Evolutionary conservation across 176 grass and related monocot genomes (phyloP), one percentile per base, ranked within the genome.

Genomic region (Avena eriantha): DNA sequence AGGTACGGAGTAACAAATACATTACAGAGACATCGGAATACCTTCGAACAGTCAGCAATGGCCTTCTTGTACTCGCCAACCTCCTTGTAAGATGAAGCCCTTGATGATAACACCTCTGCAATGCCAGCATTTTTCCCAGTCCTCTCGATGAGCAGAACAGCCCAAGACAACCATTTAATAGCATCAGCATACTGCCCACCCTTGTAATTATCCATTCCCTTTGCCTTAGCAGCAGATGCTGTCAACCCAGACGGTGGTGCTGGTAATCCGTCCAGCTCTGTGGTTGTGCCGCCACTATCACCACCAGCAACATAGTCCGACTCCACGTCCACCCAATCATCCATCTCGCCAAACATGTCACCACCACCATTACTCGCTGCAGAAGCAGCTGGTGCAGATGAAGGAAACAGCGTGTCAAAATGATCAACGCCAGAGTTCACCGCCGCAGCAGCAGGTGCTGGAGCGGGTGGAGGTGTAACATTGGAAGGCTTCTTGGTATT

Each of bases 61-160:
- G 97, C 97, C 94, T 99, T 99, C 94, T 99, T 99, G 90, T 99
- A 99, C 87, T 99, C 97, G 11, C 97, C 97, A 66, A 94, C 97
- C 83, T 99, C 97, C 89, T 99, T 99, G 67, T 99, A 99, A 53
- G 94, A 99, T 11, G 97, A 99, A 69, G 97, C 97, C 74, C 97
- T 92, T 87, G 92, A 99, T 23, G 97, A 93, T 81, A 99, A 80
- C 54, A 96, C 94, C 89, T 94, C 97, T 1, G 90, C 59, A 88
- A 93, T 85, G 35, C 89, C 89, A 81, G 77, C 77, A 77, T 61
- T 57, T 67, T 94, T 91, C 35, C 94, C 90, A 16, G 90, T 86
- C 86, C 94, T 99, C 70, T 96, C 87, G 4, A 94, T 91, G 69
- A 99, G 94, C 67, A 93, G 39, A 75, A 94, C 69, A 71, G 94